Evolutionary conservation across 176 grass and related monocot genomes (phyloP).

Genomic region (Panicum miliaceum): DNA sequence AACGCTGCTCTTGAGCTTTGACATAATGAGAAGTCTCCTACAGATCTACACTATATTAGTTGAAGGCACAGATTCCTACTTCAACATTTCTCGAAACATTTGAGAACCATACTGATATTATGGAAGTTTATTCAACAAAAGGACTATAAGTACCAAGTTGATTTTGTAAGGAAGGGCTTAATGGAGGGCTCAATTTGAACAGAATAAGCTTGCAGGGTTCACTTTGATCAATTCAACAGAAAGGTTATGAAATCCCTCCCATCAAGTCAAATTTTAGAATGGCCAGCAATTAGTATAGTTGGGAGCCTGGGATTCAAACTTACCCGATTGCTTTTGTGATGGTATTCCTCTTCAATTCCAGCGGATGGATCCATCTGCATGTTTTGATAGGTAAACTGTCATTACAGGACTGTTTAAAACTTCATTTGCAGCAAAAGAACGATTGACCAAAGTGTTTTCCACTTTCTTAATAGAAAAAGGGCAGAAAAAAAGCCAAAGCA

Average conservation of each 20-base stretch:
- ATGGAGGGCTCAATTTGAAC: not conserved
- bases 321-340: constrained; percentile 96
- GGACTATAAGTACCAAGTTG: not conserved
- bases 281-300: not conserved
- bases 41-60: not conserved
- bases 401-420: constrained; percentile 11
- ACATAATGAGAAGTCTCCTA: not conserved
- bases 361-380: constrained; percentile 88
- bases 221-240: not conserved
- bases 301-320: constrained; percentile 38
- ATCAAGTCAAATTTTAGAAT: not conserved
- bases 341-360: constrained; percentile 91
- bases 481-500: not conserved
- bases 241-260: not conserved
- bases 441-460: not conserved
- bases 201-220: not conserved
- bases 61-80: not conserved
- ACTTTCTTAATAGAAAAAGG: not conserved
- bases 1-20: constrained; percentile 1
- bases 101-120: not conserved
- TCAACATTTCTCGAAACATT: not conserved
- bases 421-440: constrained; percentile 24
- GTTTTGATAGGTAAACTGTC: constrained; percentile 25
- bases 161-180: not conserved
- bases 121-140: not conserved